Evolutionary conservation across 768 basidiomycete genomes (phyloP), one percentile per base, ranked within the genome.

Genomic region (Lactifluus hygrophoroides): DNA sequence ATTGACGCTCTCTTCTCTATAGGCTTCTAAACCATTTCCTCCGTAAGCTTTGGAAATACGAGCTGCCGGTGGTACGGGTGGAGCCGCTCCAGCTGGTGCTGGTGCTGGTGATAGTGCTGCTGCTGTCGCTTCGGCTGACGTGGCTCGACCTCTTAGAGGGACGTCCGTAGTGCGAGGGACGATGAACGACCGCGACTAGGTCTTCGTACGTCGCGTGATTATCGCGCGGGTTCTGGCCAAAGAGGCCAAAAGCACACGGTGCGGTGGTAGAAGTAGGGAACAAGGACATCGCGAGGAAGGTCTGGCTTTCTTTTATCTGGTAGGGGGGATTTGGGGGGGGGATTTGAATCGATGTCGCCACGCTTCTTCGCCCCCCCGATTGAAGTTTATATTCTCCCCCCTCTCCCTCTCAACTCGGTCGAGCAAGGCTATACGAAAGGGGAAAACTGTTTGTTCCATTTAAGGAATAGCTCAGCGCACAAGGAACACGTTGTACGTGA

Each of bases 381-480:
- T 47, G 28, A 11, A n/a, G 17, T 19, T 61, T 57, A 58, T 60
- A 56, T n/a, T 48, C 40, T 30, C n/a, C 51, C n/a, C 40, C 8
- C 10, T 19, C 17, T 5, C 40, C n/a, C n/a, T 7, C 9, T 16
- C n/a, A 40, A 5, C n/a, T n/a, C n/a, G 40, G 5, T 5, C 32
- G 37, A n/a, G 25, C n/a, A 35, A 19, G 14, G 0, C 16, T 16
- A 25, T 32, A 49, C 56, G 2, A 37, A 57, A 61, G 25, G 5
- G 56, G 62, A 27, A 46, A 6, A 9, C 42, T 52, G 52, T 53
- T 64, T 64, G 62, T 64, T 54, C 60, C 45, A 49, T 52, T 61
- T 64, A 51, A 23, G 62, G 62, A 2, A 57, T 52, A 30, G 47
- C 14, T 11, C 45, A 14, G 7, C 30, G 32, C 19, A 23, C 43